Base-by-base conservation (phyloP, 306 rosid species). In the Spatholobus suberectus region DNA sequence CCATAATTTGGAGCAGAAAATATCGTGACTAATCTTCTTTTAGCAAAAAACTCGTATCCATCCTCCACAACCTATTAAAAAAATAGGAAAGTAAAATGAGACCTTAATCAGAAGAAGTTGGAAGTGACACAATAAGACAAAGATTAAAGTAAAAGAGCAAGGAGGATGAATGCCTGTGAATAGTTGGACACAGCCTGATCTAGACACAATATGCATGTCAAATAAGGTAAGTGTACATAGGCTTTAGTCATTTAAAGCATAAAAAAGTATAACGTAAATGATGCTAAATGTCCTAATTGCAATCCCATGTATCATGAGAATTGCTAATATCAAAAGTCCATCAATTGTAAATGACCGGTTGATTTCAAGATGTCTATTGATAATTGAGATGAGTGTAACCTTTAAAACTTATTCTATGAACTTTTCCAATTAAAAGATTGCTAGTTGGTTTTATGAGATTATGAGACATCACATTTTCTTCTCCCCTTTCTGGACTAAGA, bases 1-100 rank as follows among this genome's bases (percentile, higher is more conserved):
- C 97, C 97, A 37, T 94, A 94, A 84, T 94, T 92, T 46, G 98
- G 98, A 68, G 98, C 98, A 66, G 98, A 94, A 85, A 92, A 94
- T 83, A 94, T 94, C 1, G 98, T 92, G 72, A 94, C 98, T 84
- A 94, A 80, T 70, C 90, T 90, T 72, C 97, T 59, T 44, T 86
- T 87, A 5, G 98, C 97, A 0, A 94, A 92, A 86, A 94, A 94
- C 82, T 92, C 97, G 21, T 94, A 94, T 62, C 97, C 98, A 59
- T 94, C 98, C 82, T 94, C 98, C 82, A 94, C 98, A 80, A 94
- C 98, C 97, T 94, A 87, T 72, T 65, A 27, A 14, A 66, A 75
- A 47, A 58, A 20, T 57, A 12, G 14, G 14, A 51, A 24, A 44
- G 51, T 5, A 72, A 27, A 79, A 51, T n/a, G 54, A 57, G 81